Evolutionary conservation across 148 eudicot species (phyloP), one percentile per base, ranked within the genome.

Genomic region (Rhododendron ovatum): DNA sequence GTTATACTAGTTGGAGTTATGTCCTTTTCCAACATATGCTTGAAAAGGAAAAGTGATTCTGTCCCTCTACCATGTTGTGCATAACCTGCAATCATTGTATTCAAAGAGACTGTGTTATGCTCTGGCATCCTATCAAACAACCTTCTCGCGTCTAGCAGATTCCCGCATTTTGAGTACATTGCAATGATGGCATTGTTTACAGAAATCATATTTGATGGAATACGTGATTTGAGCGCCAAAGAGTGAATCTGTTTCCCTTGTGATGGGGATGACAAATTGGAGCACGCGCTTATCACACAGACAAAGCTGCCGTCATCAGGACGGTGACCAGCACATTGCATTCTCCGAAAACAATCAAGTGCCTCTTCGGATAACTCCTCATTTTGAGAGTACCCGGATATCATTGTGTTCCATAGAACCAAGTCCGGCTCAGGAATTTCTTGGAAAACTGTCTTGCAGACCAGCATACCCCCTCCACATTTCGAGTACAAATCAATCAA

Each of bases 361-460:
- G 95, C 98, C 51, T 89, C 93, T 83, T 93, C 95, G 1, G 91
- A 91, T 14, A 90, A 90, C 55, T 94, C 96, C 55, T 90, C 93
- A 71, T 90, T 85, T 80, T 88, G 92, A 3, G 96, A 94, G 86
- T 91, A 93, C 50, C 94, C 95, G 37, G 94, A 94, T 71, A 95
- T 92, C 93, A 95, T 94, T 2, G 98, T 95, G 84, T 95, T 95
- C 98, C 98, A 95, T 14, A 95, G 85, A 81, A 95, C 92, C 87
- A 92, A 90, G 86, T 95, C 98, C 7, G 95, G 98, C 28, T 91
- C 91, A 1, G 88, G 86, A 80, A 93, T 91, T 88, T 92, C 96
- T 63, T 88, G 85, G 89, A 95, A 95, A 5, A 92, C 88, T 80
- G 89, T 93, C 83, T 82, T 88, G 81, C 91, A 93, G 45, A 87